Percentiles rank a stretch among this genome's conserved stretches.
Evolutionary conservation across 768 basidiomycete genomes (phyloP).

Genomic region (Mycena latifolia): DNA sequence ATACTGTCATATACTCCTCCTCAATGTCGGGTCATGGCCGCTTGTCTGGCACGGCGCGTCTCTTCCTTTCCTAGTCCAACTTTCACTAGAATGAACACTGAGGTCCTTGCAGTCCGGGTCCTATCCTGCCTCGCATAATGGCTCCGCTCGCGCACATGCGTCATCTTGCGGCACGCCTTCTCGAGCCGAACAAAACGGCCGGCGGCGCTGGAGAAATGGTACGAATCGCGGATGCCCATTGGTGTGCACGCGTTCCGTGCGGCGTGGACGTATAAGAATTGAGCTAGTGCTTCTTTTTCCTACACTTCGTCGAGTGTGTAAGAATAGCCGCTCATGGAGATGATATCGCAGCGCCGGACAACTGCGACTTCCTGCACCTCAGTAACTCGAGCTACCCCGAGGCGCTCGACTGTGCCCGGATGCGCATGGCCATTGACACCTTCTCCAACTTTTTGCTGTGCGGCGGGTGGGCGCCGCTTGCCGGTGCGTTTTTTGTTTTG

Average conservation of each 20-base stretch:
- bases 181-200: conserved; percentile 46
- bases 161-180: conserved; percentile 49
- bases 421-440: conserved; percentile 58
- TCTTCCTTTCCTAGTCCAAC: too few relatives aligned
- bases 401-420: conserved; percentile 59
- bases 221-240: conserved; percentile 49
- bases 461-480: conserved; percentile 74
- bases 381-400: conserved; percentile 79
- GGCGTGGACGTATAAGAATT: too few relatives aligned
- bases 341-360: conserved; percentile 63
- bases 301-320: too few relatives aligned
- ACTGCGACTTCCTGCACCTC: conserved; percentile 82
- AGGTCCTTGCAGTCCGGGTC: conserved; percentile 11
- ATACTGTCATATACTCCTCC: too few relatives aligned
- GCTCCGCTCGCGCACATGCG: conserved; percentile 22
- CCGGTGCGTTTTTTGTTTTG: conserved; percentile 36
- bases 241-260: conserved; percentile 70
- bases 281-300: too few relatives aligned
- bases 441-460: conserved; percentile 70
- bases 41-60: conserved; percentile 32
- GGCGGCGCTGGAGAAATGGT: conserved; percentile 37
- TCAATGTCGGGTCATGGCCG: conserved; percentile 27
- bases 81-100: too few relatives aligned
- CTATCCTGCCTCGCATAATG: conserved; percentile 11
- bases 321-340: conserved; percentile 39